Base-by-base conservation (phyloP, 2,329 filamentous ascomycete species). In the Colletotrichum sublineola region DNA sequence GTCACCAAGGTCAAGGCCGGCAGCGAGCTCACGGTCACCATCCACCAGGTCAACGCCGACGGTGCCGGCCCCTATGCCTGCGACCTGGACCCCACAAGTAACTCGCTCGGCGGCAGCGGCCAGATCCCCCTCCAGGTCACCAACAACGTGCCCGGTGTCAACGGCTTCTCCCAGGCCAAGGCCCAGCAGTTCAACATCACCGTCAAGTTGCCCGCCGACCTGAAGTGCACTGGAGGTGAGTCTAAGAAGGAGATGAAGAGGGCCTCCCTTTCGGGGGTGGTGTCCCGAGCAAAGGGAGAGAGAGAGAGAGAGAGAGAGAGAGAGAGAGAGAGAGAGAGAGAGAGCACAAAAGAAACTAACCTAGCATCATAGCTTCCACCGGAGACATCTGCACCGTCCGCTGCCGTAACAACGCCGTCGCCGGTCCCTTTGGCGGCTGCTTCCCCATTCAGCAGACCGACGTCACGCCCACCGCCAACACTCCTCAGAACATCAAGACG, bases 301-400 rank as follows among this genome's bases (percentile, higher is more conserved):
- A 42, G 40, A n/a, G 2, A 24, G 24, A 18, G 7, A 42, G 3
- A 42, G 40, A n/a, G n/a, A n/a, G n/a, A n/a, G n/a, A n/a, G n/a
- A n/a, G n/a, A n/a, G n/a, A n/a, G n/a, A n/a, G n/a, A n/a, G n/a
- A n/a, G n/a, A n/a, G n/a, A n/a, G 2, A 24, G 24, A 18, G 7
- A 42, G 3, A 42, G 40, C 40, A 42, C 15, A n/a, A 8, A 46
- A 46, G 42, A 46, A 11, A 11, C 71, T 68, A 40, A 75, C 15
- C 72, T 71, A 60, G 67, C 24, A 18, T 7, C 42, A n/a, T 48
- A 85, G 85, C 81, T 9, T 88, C 88, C 0, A 88, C 88, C 1
- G 89, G 90, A 55, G 86, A 89, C 67, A 77, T 90, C 50, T 89
- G 88, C 82, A 90, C 88, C 0, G 83, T 90, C 29, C 85, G 89